A percentile compares a stretch with the other conserved stretches of the same genome.
phyloP scores from a whole-genome alignment of 306 rosid genomes.

The Lotus japonicus region DNA sequence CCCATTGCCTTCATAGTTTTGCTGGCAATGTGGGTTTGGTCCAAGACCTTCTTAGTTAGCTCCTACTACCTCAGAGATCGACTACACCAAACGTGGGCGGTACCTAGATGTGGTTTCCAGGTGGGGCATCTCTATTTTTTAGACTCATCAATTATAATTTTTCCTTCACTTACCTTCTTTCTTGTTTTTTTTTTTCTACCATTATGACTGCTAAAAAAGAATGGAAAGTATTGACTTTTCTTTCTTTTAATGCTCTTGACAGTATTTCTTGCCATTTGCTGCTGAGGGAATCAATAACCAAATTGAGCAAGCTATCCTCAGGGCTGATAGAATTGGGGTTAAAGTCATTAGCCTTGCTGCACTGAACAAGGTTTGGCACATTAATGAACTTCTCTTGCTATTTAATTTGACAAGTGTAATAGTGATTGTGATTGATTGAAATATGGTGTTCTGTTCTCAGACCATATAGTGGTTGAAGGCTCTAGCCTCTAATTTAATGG shows the following conservation, averaged over 20 bases:
- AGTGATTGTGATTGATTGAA: background rate
- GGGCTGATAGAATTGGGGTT: conserved; percentile 84
- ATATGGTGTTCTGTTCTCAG: no score
- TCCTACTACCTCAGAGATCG: conserved; percentile 60
- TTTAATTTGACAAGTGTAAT: background rate
- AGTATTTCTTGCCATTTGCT: conserved; percentile 97
- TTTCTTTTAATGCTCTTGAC: background rate
- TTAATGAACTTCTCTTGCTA: background rate
- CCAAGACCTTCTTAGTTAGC: conserved; percentile 54
- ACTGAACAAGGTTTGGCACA: conserved; percentile 73
- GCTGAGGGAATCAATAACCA: conserved; percentile 76
- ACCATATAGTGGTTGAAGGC: conserved; percentile 30
- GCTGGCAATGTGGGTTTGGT: conserved; percentile 73
- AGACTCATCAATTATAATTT: background rate
- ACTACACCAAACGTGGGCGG: conserved; percentile 88
- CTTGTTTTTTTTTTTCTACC: background rate
- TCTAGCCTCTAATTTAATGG: conserved; percentile 17
- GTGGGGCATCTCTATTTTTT: conserved; percentile 22
- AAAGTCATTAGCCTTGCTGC: conserved; percentile 97
- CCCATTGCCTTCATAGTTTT: conserved; percentile 24
- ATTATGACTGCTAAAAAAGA: background rate
- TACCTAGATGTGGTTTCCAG: conserved; percentile 89
- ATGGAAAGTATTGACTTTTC: background rate
- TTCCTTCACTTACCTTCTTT: background rate
- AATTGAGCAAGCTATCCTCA: conserved; percentile 75